Evolutionary conservation across 768 basidiomycete genomes (phyloP).

Genomic region (Lactarius psammicola): DNA sequence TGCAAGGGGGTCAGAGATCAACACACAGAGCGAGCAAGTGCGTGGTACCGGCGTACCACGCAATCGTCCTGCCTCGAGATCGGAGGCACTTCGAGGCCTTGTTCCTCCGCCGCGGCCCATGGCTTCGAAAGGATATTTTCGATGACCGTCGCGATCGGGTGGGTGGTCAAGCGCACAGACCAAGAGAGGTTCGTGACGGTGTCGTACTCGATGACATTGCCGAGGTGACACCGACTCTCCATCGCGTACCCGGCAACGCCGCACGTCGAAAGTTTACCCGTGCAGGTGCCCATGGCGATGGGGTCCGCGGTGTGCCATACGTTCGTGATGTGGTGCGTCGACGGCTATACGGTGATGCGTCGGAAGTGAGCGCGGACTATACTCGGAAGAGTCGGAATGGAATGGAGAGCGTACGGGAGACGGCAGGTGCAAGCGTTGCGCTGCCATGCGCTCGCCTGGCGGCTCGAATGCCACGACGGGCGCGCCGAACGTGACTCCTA

Average conservation of each 20-base stretch:
- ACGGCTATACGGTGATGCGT: conserved; percentile 45
- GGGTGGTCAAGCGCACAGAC: conserved; percentile 79
- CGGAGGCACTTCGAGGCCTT: conserved; percentile 62
- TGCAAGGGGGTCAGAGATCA: conserved; percentile 31
- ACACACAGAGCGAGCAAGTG: not conserved
- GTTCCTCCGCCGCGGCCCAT: conserved; percentile 63
- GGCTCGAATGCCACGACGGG: conserved; percentile 92
- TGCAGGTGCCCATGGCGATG: conserved; percentile 83
- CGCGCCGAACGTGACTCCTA: conserved; percentile 88
- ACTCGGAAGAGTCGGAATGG: not conserved
- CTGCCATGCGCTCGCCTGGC: conserved; percentile 61
- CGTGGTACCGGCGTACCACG: conserved; percentile 43
- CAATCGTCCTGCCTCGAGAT: conserved; percentile 59
- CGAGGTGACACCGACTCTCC: conserved; percentile 81
- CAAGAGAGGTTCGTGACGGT: conserved; percentile 85
- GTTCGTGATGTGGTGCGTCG: conserved; percentile 75
- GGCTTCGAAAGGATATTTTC: conserved; percentile 67
- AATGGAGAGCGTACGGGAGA: conserved; percentile 57
- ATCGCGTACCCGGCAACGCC: conserved; percentile 83
- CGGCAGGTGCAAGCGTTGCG: conserved; percentile 81
- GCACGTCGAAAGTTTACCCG: conserved; percentile 72
- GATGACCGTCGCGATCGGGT: conserved; percentile 77
- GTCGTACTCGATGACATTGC: conserved; percentile 86
- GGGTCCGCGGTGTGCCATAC: conserved; percentile 95
- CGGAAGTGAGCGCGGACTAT: not conserved